Evolutionary conservation across 768 basidiomycete genomes (phyloP), one percentile per base, ranked within the genome.

Genomic region (Pholiota conissans): DNA sequence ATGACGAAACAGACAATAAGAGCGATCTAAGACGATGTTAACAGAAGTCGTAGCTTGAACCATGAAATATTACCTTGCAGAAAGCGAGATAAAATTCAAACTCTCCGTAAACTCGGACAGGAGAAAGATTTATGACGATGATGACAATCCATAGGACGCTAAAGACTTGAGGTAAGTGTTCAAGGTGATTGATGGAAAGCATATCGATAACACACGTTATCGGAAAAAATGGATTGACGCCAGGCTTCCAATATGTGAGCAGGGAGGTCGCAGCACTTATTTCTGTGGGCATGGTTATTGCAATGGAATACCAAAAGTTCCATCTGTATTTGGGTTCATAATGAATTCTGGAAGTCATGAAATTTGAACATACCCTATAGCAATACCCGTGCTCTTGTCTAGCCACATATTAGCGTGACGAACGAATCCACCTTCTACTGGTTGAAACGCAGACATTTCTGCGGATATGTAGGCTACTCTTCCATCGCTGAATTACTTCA

Each of bases 371-470:
- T 30, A 69, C 71, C 71, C 71, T 24, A 67, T 66, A 11, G 67
- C 59, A 20, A 71, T 61, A 4, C 71, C 67, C 30, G 60, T 62
- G 55, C 71, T 72, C 56, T 63, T 63, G 66, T 86, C 84, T 29
- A 86, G 69, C 68, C 81, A 84, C 49, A 81, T 74, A 16, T 73
- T 76, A 3, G 83, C 79, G 49, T 83, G 78, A 39, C 77, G 72
- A 14, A 79, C 78, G 62, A 79, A 74, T 40, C 84, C 84, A 28
- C 86, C 86, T 27, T 81, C 73, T 10, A 85, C 70, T 0, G 86
- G 86, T 34, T 86, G 76, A 64, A 77, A 85, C 0, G 85, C 79
- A 35, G 86, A 66, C 86, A 83, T 84, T 68, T 84, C 79, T 9
- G 70, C 77, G 26, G 73, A 68, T 3, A 71, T 63, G 64, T 68